Evolutionary conservation across 129 eudicot genomes (phyloP), one percentile per base, ranked within the genome.

Genomic region (Chrysanthemum seticuspe): DNA sequence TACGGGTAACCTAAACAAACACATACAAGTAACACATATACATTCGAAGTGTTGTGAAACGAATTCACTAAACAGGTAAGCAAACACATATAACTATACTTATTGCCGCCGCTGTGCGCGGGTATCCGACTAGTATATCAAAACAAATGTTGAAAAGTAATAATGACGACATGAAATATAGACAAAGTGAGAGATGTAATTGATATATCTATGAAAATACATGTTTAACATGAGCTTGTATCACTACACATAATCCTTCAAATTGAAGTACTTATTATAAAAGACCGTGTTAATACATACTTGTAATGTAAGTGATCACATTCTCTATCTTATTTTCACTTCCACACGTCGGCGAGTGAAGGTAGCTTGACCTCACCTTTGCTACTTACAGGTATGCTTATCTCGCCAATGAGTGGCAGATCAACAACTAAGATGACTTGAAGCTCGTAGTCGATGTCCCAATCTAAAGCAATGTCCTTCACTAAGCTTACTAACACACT

Each of bases 401-500:
- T 23, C 10, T 80, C 68, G 15, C 76, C 80, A 9, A 80, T 25
- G 72, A 74, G 14, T 10, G 82, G 82, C 51, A 80, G 60, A 65
- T 74, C 80, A 69, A 80, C 65, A 2, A 74, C 67, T 3, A 80
- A 72, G 44, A 1, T 61, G 21, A 75, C 67, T 74, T 67, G 69
- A 64, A 80, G 76, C 62, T 80, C 84, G 19, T 80, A 80, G 29
- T 80, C 84, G 5, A 80, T 70, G 56, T 80, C 84, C 84, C 84
- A 74, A 18, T 80, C 84, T 0, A 9, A 2, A n/a, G 73, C 76
- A 62, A 80, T 65, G 68, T 80, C 84, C 45, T 74, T 80, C 52
- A 70, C 76, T 53, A 80, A 62, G 68, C 63, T 74, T 34, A 74
- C 10, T 44, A 80, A 55, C 3, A 80, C 61, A 0, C 31, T 75